Base-by-base conservation (phyloP, 306 rosid species). In the Albizia julibrissin region DNA sequence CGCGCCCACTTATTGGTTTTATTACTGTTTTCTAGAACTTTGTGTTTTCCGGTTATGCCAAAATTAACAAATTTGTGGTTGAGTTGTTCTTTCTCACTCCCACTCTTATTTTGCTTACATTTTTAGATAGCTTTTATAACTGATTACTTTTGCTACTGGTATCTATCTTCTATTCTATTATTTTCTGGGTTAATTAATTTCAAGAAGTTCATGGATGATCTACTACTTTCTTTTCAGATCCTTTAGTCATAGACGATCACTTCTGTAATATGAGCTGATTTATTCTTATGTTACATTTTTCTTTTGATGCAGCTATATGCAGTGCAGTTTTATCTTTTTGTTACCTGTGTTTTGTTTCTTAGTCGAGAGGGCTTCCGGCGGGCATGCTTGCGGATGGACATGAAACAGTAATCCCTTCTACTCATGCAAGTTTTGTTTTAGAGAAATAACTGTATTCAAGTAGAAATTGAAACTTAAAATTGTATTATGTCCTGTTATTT, bases 281-380 rank as follows among this genome's bases (percentile, higher is more conserved):
- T 82, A 47, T 79, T 44, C 21, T 42, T 37, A 24, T 11, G 68
- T 50, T 66, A 27, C 67, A 14, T 68, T 22, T 46, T 37, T 58
- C 61, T 15, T 58, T 33, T 68, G 27, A 8, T 69, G 54, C 74
- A 69, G 98, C 75, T 93, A 27, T 95, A 95, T 77, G 99, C 97
- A 43, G 97, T 95, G 80, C 99, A 93, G 83, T 95, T 95, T 90
- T 97, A 94, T 69, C 93, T 95, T 34, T 89, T 95, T 79, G 93
- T 93, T 80, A 93, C 97, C 24, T 93, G 99, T 69, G 85, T 95
- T 69, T 85, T 95, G 87, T 95, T 95, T 87, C 97, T 95, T 75
- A 95, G 99, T 62, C 94, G 99, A 46, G 99, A 95, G 91, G 99
- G 99, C 70, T 91, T 95, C 84, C 93, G 96, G 68, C 89, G 98